Conservation (phyloP, 1,139 yeast genomes). For the Candida labiduridarum region DNA sequence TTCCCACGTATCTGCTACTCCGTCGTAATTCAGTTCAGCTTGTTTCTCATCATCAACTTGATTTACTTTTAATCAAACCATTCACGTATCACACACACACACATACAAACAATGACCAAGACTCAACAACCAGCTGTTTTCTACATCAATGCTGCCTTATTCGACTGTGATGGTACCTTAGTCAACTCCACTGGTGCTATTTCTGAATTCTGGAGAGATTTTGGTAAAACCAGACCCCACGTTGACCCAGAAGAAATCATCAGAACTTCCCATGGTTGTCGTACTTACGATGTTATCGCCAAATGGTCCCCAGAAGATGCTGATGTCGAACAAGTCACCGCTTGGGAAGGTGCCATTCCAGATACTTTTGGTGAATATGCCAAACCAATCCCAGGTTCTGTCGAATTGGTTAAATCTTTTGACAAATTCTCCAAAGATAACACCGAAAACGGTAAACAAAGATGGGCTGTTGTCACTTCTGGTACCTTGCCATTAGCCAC, state of each 20-base stretch:
- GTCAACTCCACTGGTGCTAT: constrained; percentile 83
- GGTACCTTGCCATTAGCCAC: constrained; percentile 79
- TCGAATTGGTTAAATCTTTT: constrained; percentile 60
- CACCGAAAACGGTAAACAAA: constrained; percentile 49
- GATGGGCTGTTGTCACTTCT: constrained; percentile 86
- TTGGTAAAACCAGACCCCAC: constrained; percentile 68
- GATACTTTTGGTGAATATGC: constrained; percentile 72
- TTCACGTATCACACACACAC: background rate
- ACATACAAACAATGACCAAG: constrained; percentile 21
- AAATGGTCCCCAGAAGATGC: constrained; percentile 79
- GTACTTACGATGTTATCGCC: constrained; percentile 77
- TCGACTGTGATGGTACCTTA: constrained; percentile 86
- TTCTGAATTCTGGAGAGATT: constrained; percentile 78
- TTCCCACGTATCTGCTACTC: background rate
- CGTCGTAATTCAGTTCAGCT: background rate
- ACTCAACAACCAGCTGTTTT: constrained; percentile 49
- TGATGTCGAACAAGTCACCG: constrained; percentile 63
- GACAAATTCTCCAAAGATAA: constrained; percentile 40
- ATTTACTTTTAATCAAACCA: background rate
- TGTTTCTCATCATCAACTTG: background rate
- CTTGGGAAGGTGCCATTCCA: constrained; percentile 72
- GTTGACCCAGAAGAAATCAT: constrained; percentile 72
- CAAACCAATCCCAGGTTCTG: constrained; percentile 74
- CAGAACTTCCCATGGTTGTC: constrained; percentile 78
- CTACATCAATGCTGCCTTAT: constrained; percentile 55